phyloP scores from a whole-genome alignment of 306 rosid genomes.

The Comarum palustre region DNA sequence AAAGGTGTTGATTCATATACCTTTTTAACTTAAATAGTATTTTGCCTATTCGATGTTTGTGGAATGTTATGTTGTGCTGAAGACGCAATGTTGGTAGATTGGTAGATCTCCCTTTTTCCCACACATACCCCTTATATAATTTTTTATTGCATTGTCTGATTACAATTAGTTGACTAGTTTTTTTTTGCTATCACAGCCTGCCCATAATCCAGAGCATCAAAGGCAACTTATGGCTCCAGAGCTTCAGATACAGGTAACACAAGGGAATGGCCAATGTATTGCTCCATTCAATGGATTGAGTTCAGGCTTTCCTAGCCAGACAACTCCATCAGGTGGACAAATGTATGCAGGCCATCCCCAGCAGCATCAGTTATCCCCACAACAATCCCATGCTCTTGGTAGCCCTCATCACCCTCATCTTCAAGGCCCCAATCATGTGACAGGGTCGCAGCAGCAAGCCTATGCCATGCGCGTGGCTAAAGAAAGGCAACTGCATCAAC shows the following conservation, averaged over 20 bases:
- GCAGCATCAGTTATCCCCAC: conserved; percentile 70
- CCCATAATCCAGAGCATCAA: conserved; percentile 79
- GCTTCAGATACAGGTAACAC: conserved; percentile 68
- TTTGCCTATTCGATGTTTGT: background rate
- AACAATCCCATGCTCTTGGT: conserved; percentile 64
- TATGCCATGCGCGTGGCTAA: conserved; percentile 62
- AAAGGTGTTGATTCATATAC: background rate
- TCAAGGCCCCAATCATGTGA: conserved; percentile 66
- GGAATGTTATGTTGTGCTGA: background rate
- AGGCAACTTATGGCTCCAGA: conserved; percentile 83
- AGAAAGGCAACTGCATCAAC: conserved; percentile 69
- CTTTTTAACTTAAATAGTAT: background rate
- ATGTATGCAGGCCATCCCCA: conserved; percentile 73
- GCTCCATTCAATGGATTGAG: conserved; percentile 72
- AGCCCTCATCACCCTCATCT: conserved; percentile 70
- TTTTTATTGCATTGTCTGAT: background rate
- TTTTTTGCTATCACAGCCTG: conserved; percentile 54
- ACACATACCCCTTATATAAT: background rate
- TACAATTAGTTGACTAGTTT: conserved; percentile 9
- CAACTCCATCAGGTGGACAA: conserved; percentile 62
- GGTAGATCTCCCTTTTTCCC: background rate
- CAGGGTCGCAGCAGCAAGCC: conserved; percentile 69
- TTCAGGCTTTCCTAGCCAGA: conserved; percentile 77
- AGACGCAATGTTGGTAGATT: background rate
- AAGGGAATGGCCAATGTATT: conserved; percentile 70